Base-by-base conservation (phyloP, 192 early-diverging fungal species). In the Gaertneriomyces semiglobifer region DNA sequence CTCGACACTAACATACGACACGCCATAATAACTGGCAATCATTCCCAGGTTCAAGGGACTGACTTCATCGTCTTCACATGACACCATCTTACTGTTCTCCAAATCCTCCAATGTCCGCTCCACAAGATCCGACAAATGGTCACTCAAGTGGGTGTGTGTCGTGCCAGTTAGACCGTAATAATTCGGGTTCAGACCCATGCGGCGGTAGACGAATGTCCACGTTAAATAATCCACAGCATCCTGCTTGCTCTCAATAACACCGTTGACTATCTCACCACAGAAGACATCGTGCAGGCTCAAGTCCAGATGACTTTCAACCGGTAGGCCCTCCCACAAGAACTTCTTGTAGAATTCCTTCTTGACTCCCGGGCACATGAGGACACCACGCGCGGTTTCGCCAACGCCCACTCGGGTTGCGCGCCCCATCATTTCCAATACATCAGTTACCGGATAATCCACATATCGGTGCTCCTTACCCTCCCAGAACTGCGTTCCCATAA, bases 171-270 rank as follows among this genome's bases (percentile, higher is more conserved):
- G 69, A 14, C 89, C 89, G 65, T 75, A 74, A 78, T 94, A 99
- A 71, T 98, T 98, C 7, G 97, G 97, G 74, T 99, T 99, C 70
- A 93, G 84, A 8, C 90, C 82, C 87, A 99, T 87, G 25, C 97
- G 88, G 51, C 97, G 89, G 81, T 98, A 99, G 58, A 98, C 70
- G 79, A 98, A 92, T 38, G 96, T 94, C 97, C 97, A 99, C 0
- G 97, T 99, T 59, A 99, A 76, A 61, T 98, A 99, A 62, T 99
- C 97, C 1, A 99, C 93, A 0, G 97, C 97, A 71, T 98, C 95
- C 73, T 99, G 94, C 81, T 96, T 98, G 74, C 90, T 95, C 72
- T 90, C 89, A 48, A 99, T 94, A 0, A 93, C 94, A 70, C 91
- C 90, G 40, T 93, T 94, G 0, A 93, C 94, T 65, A 97, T 88